Percentiles rank a stretch among this genome's conserved stretches.
These are phyloP conservation scores for Capsicum chinense DNA, from an alignment of 257 asterid species.

Conservation along the genomic window DNA sequence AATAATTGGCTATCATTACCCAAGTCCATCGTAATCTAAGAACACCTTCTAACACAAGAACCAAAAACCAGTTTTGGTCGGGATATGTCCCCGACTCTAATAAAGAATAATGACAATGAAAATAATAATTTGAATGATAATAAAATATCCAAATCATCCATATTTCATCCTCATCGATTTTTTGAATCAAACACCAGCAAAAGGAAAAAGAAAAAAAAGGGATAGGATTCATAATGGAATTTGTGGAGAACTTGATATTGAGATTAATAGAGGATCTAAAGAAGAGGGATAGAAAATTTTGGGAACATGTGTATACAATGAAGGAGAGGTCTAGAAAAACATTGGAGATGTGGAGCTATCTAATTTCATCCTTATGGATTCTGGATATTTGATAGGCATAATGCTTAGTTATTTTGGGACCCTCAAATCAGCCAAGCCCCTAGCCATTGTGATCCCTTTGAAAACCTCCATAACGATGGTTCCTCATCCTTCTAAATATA, in stretches of 20 bases:
- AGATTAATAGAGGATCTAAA: slow-evolving; percentile 80
- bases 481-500: slow-evolving; percentile 26
- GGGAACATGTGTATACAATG: slow-evolving; percentile 63
- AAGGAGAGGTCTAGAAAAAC: slow-evolving; percentile 57
- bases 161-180: too few relatives aligned
- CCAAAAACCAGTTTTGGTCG: too few relatives aligned
- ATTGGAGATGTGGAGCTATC: slow-evolving; percentile 71
- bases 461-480: slow-evolving; percentile 56
- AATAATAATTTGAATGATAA: too few relatives aligned
- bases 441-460: slow-evolving; percentile 88
- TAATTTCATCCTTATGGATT: slow-evolving; percentile 80
- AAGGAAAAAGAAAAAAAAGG: neutral
- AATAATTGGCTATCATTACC: too few relatives aligned
- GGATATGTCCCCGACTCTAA: too few relatives aligned
- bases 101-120: too few relatives aligned
- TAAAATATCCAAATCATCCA: too few relatives aligned
- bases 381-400: slow-evolving; percentile 86
- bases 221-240: slow-evolving; percentile 83
- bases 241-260: slow-evolving; percentile 73
- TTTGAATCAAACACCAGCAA: too few relatives aligned
- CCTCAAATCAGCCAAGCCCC: slow-evolving; percentile 76
- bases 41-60: too few relatives aligned
- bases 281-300: slow-evolving; percentile 69
- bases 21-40: too few relatives aligned
- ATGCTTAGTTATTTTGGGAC: slow-evolving; percentile 68